A percentile compares a stretch with the other conserved stretches of the same genome.
These are phyloP conservation scores for Picea glauca DNA, from an alignment of 75 land plant genomes.

Conservation along the genomic window DNA sequence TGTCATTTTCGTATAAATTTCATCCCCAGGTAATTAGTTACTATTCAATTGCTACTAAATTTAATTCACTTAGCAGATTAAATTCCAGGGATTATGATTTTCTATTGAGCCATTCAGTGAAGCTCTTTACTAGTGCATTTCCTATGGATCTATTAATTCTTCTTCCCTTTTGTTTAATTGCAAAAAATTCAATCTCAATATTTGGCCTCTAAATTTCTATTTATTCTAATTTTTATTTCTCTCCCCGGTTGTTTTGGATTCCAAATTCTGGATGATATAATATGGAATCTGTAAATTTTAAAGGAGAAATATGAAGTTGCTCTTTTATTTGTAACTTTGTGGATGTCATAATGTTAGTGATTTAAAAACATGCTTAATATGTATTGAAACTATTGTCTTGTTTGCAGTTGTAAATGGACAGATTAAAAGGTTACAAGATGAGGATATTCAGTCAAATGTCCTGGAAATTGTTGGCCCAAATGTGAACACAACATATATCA, in stretches of 20 bases:
- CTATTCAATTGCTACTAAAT: no score
- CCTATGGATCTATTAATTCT: not conserved
- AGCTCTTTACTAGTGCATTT: not conserved
- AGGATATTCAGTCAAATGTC: conserved; percentile 93
- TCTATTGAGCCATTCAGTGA: not conserved
- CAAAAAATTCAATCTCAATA: no score
- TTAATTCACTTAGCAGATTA: no score
- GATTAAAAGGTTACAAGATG: conserved; percentile 81
- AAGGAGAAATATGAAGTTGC: not conserved
- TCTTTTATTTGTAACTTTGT: not conserved
- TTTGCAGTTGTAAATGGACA: conserved; percentile 89
- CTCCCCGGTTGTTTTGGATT: not conserved
- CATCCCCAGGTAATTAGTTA: no score
- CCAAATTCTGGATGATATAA: not conserved
- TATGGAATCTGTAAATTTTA: not conserved
- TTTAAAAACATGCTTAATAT: not conserved
- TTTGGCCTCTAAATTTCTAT: no score
- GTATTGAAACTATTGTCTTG: not conserved
- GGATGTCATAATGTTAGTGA: not conserved
- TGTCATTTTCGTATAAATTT: no score
- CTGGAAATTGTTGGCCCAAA: conserved; percentile 92
- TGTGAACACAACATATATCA: conserved; percentile 85
- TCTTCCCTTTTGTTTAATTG: not conserved
- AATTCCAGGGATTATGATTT: not conserved
- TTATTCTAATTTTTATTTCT: no score